A percentile compares a stretch with the other conserved stretches of the same genome.
Evolutionary conservation across 106 monocot genomes (phyloP).

Genomic region (Acorus calamus): DNA sequence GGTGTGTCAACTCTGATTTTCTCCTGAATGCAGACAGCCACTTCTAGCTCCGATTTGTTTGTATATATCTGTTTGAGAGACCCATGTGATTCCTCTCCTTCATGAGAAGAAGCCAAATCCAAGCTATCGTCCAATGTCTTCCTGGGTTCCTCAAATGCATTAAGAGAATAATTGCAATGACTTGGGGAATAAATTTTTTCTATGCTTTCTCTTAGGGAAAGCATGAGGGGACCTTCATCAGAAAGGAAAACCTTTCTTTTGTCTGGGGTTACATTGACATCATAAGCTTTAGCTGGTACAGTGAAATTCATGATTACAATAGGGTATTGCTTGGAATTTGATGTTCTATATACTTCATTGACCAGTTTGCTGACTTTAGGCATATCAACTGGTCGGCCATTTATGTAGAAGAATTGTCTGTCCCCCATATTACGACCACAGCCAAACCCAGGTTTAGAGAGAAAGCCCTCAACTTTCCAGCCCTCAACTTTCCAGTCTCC

Average conservation of each 20-base stretch:
- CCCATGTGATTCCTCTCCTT: not conserved
- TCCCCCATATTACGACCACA: constrained; percentile 86
- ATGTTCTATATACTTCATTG: constrained; percentile 74
- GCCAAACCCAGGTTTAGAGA: constrained; percentile 84
- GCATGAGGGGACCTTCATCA: constrained; percentile 53
- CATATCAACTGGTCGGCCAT: constrained; percentile 96
- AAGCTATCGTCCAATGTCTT: constrained; percentile 10
- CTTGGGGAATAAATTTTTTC: constrained; percentile 65
- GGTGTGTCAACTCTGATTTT: constrained; percentile 12
- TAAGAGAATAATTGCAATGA: constrained; percentile 59
- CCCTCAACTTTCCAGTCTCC: constrained; percentile 53
- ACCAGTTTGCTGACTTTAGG: constrained; percentile 86
- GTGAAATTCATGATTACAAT: constrained; percentile 75
- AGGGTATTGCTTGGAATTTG: constrained; percentile 90
- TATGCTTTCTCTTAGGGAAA: constrained; percentile 58
- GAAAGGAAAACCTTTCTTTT: constrained; percentile 91
- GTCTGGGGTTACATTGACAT: constrained; percentile 96
- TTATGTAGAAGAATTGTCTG: constrained; percentile 91
- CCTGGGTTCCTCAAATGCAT: constrained; percentile 29
- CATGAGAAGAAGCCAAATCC: constrained; percentile 15
- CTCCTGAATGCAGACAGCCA: constrained; percentile 6
- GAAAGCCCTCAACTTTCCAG: constrained; percentile 92
- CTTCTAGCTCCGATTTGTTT: constrained; percentile 1
- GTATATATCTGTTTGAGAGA: constrained; percentile 13
- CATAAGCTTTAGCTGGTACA: constrained; percentile 64